Conservation (phyloP, 108 stramenopile species). For the Nannochloropsis salina region DNA sequence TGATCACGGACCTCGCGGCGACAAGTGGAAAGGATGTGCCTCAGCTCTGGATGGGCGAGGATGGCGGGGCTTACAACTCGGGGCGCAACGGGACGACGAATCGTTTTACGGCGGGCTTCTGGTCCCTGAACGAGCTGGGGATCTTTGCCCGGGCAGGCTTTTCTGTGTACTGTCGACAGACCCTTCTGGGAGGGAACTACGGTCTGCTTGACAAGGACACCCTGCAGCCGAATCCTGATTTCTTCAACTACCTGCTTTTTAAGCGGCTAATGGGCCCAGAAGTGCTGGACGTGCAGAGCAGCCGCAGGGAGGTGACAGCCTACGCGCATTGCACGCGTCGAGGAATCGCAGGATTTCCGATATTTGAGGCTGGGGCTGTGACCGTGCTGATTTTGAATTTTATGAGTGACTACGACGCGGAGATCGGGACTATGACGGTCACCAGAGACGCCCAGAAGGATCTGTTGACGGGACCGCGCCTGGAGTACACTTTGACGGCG, state of each 20-base stretch:
- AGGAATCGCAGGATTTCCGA: not conserved
- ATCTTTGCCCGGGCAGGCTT: not conserved
- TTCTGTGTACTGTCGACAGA: slow-evolving; percentile 15
- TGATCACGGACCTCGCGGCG: not conserved
- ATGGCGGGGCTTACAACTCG: slow-evolving; percentile 13
- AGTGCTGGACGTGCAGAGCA: not conserved
- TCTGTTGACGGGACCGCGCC: not conserved
- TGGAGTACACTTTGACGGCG: not conserved
- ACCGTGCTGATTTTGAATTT: not conserved
- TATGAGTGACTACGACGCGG: not conserved
- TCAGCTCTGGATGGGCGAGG: slow-evolving; percentile 20
- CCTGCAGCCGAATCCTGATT: slow-evolving; percentile 17
- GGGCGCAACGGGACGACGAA: slow-evolving; percentile 22
- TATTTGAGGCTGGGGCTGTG: not conserved
- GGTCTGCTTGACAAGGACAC: slow-evolving; percentile 21
- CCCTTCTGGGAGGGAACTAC: slow-evolving; percentile 24
- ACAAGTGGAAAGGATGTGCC: not conserved
- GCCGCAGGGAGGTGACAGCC: not conserved
- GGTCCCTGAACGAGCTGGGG: slow-evolving; percentile 23
- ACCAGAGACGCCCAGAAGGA: not conserved
- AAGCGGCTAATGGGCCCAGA: slow-evolving; percentile 19
- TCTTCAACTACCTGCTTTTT: not conserved
- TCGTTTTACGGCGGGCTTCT: slow-evolving; percentile 23
- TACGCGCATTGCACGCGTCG: slow-evolving; percentile 19
- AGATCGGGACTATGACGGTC: not conserved